Evolutionary conservation across 1,284 basidiomycete genomes (phyloP).

Genomic region (Sporisorium sorghi): DNA sequence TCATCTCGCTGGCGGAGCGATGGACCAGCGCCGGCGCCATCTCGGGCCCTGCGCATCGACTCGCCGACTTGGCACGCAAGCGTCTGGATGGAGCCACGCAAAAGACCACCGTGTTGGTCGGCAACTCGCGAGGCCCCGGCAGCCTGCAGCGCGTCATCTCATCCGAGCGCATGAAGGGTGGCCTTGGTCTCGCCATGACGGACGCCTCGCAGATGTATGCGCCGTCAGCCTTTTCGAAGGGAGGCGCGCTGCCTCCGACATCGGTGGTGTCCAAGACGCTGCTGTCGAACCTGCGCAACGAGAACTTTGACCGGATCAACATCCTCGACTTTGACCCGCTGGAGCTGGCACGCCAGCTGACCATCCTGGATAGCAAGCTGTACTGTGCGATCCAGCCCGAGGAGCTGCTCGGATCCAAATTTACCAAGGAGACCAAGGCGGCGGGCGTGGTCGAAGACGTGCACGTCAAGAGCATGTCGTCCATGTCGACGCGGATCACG

Average conservation of each 20-base stretch:
- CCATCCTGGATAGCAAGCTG: constrained; percentile 68
- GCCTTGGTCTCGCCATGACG: constrained; percentile 38
- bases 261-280: constrained; percentile 87
- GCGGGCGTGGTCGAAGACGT: constrained; percentile 42
- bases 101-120: constrained; percentile 46
- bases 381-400: constrained; percentile 69
- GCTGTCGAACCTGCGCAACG: constrained; percentile 72
- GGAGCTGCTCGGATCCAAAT: constrained; percentile 70
- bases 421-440: constrained; percentile 61
- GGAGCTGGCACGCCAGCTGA: constrained; percentile 74
- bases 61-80: constrained; percentile 63
- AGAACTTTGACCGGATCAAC: constrained; percentile 72
- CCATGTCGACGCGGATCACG: constrained; percentile 70
- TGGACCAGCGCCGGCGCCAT: constrained; percentile 70
- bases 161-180: constrained; percentile 62
- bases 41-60: constrained; percentile 76
- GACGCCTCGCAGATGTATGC: constrained; percentile 59
- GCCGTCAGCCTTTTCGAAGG: constrained; percentile 43
- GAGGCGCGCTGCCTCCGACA: constrained; percentile 68
- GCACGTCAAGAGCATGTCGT: constrained; percentile 70
- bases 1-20: constrained; percentile 78
- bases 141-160: constrained; percentile 65
- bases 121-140: constrained; percentile 45
- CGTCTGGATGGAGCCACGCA: constrained; percentile 43
- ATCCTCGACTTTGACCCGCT: constrained; percentile 87